Evolutionary conservation across 2,329 filamentous ascomycete species (phyloP).

Genomic region (Nemania diffusa): DNA sequence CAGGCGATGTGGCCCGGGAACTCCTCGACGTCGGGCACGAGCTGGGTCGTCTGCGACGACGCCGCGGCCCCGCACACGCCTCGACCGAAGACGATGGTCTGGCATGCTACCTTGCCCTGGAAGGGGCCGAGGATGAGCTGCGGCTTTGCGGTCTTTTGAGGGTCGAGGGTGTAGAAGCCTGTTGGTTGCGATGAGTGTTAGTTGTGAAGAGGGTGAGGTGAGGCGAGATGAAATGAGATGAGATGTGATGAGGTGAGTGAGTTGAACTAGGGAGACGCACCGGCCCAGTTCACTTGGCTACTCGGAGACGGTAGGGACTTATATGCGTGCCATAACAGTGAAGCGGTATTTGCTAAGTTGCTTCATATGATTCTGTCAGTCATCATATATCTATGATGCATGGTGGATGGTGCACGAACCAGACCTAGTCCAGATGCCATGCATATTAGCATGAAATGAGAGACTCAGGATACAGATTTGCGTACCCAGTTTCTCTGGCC

Average conservation of each 20-base stretch:
- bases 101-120: conserved; percentile 82
- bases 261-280: conserved; percentile 50
- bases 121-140: conserved; percentile 82
- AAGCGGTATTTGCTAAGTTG: conserved; percentile 80
- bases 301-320: conserved; percentile 76
- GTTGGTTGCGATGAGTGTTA: conserved; percentile 2
- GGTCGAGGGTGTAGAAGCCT: conserved; percentile 80
- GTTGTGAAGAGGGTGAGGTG: neutral
- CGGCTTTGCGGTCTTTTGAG: conserved; percentile 47
- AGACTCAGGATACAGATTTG: neutral
- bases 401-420: conserved; percentile 47
- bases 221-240: conserved; percentile 4
- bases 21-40: conserved; percentile 74
- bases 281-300: conserved; percentile 79
- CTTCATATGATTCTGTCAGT: conserved; percentile 57
- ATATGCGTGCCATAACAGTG: conserved; percentile 82
- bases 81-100: conserved; percentile 76
- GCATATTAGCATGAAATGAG: conserved; percentile 25
- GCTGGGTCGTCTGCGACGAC: conserved; percentile 67
- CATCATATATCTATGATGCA: neutral
- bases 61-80: conserved; percentile 83
- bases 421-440: conserved; percentile 50
- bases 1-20: conserved; percentile 88
- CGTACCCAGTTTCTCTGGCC: conserved; percentile 83
- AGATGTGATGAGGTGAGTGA: neutral